A percentile compares a stretch with the other conserved stretches of the same genome.
These are phyloP conservation scores for Blastobotrys malaysiensis DNA, from an alignment of 1,139 yeast species.

Conservation along the genomic window DNA sequence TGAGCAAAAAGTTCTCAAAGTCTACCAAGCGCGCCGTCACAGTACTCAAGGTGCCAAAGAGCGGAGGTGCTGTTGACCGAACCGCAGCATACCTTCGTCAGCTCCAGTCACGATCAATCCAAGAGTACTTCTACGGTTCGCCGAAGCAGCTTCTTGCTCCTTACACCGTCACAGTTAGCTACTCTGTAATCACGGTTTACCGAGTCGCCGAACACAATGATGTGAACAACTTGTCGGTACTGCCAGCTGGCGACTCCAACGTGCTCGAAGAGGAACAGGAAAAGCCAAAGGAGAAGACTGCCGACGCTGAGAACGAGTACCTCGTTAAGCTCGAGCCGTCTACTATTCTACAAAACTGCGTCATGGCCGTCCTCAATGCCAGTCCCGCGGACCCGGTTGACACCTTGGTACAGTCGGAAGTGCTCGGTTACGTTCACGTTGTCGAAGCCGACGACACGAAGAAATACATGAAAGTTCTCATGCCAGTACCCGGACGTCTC, in stretches of 20 bases:
- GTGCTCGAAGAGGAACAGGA: constrained; percentile 3
- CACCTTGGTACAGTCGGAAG: constrained; percentile 52
- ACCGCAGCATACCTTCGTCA: constrained; percentile 68
- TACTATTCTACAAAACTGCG: constrained; percentile 61
- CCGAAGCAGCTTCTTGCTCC: constrained; percentile 69
- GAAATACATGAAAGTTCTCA: constrained; percentile 62
- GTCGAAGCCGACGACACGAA: constrained; percentile 65
- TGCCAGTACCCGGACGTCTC: constrained; percentile 83
- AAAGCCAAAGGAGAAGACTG: constrained; percentile 17
- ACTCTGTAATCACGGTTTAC: constrained; percentile 45
- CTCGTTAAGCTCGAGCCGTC: constrained; percentile 44
- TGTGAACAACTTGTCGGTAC: constrained; percentile 32
- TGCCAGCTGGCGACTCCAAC: constrained; percentile 38
- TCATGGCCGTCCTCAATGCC: constrained; percentile 68
- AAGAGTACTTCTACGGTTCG: constrained; percentile 86
- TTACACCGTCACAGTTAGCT: constrained; percentile 53
- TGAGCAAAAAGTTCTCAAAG: constrained; percentile 51
- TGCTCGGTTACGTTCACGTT: constrained; percentile 57
- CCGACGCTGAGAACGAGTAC: constrained; percentile 15
- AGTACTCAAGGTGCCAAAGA: constrained; percentile 59
- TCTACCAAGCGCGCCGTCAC: constrained; percentile 29
- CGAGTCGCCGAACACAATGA: constrained; percentile 39
- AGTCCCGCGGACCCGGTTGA: constrained; percentile 45
- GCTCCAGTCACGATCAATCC: constrained; percentile 67
- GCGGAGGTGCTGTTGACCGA: constrained; percentile 70